These are phyloP conservation scores for Pythium pectinolyticum DNA, from an alignment of 352 stramenopile genomes.

Conservation along the genomic window DNA sequence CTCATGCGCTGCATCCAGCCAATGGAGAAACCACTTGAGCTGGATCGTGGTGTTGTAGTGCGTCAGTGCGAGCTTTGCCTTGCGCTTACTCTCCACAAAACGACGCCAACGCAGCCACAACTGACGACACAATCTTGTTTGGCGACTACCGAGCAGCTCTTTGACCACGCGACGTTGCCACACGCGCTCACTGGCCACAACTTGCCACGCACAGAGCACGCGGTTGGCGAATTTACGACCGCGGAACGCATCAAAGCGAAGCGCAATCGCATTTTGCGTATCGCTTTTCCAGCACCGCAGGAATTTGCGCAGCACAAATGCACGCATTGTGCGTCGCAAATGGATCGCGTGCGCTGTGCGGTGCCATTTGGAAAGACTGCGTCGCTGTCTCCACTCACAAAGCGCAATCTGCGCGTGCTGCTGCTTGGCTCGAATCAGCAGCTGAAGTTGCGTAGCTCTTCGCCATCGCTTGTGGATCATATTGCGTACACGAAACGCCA, in stretches of 20 bases:
- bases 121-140: not conserved
- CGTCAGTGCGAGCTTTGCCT: not conserved
- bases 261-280: conserved; percentile 33
- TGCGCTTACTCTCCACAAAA: not conserved
- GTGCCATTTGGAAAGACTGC: conserved; percentile 30
- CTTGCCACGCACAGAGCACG: conserved; percentile 31
- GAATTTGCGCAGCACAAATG: conserved; percentile 44
- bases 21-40: conserved; percentile 18
- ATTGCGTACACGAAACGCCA: not conserved
- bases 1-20: not conserved
- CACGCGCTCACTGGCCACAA: not conserved
- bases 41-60: conserved; percentile 9
- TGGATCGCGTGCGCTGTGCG: not conserved
- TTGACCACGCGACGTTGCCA: not conserved
- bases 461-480: conserved; percentile 18
- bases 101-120: conserved; percentile 12
- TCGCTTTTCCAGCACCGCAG: conserved; percentile 35
- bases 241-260: conserved; percentile 36
- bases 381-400: conserved; percentile 4
- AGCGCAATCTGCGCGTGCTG: not conserved
- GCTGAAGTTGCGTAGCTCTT: not conserved
- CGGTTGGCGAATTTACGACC: conserved; percentile 27
- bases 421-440: not conserved
- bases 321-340: conserved; percentile 20
- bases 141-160: not conserved